Evolutionary conservation across 306 rosid genomes (phyloP), one percentile per base, ranked within the genome.

Genomic region (Parietaria judaica): DNA sequence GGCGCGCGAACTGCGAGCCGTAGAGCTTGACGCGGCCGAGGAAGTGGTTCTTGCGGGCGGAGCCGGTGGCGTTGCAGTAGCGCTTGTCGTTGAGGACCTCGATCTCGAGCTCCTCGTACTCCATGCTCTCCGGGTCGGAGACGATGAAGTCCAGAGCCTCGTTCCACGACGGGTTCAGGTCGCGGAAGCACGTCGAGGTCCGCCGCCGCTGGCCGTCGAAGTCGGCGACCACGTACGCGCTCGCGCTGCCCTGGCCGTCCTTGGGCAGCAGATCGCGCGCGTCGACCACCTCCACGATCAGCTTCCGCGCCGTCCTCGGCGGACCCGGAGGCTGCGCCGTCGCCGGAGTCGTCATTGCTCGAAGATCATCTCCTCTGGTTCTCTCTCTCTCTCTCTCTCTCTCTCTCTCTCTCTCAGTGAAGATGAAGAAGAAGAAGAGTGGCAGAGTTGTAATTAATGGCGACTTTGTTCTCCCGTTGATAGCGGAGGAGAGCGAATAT

Each of bases 201-300:
- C 96, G 80, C 61, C 84, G 83, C 60, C 85, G 76, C 81, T 92
- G 96, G 3, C 99, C 96, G 56, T 88, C 96, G 56, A 92, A 92
- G 46, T 84, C 84, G 0, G 79, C 96, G 3, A 92, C 78, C 0
- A 88, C 99, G 71, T 92, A 92, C 10, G 99, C 84, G 69, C 99
- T 92, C 0, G 99, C 86, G 65, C 95, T 86, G 14, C 99, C 96
- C 17, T 92, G 99, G 0, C 99, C 99, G 76, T 92, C 99, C 45
- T 88, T 92, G 2, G 99, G 96, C 17, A 92, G 89, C 2, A 92
- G 96, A 58, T 86, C 81, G 3, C 90, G 94, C 2, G 96, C 99
- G 37, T 92, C 96, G 3, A 79, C 46, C 3, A 92, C 90, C 39
- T 88, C 99, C 4, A 92, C 85, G 5, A 78, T 63, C 11, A 92